Conservation (phyloP, 2,329 filamentous ascomycete species). For the Sphaerulina musiva region DNA sequence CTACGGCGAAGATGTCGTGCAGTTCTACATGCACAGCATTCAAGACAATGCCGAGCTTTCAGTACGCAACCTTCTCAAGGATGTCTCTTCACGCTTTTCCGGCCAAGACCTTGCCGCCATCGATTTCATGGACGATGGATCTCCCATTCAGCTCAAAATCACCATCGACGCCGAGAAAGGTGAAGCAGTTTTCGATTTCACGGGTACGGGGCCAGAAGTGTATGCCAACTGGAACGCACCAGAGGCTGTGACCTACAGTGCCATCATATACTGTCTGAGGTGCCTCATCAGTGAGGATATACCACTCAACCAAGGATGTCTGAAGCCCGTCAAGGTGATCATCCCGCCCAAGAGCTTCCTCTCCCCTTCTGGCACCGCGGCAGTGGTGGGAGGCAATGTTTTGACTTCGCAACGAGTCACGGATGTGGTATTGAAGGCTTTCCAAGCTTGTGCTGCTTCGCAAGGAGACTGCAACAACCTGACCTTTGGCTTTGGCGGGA, state of each 20-base stretch:
- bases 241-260: conserved; percentile 72
- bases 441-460: conserved; percentile 68
- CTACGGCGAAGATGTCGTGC: conserved; percentile 69
- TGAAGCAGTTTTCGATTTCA: conserved; percentile 71
- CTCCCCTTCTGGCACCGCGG: conserved; percentile 66
- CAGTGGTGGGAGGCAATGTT: conserved; percentile 78
- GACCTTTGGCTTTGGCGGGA: conserved; percentile 74
- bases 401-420: conserved; percentile 72
- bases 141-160: conserved; percentile 66
- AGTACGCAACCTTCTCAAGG: conserved; percentile 66
- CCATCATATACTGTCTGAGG: conserved; percentile 79
- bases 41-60: conserved; percentile 72
- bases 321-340: conserved; percentile 66
- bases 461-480: conserved; percentile 82
- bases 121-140: conserved; percentile 85
- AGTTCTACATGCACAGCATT: conserved; percentile 78
- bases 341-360: conserved; percentile 69
- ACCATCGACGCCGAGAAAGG: conserved; percentile 68
- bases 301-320: conserved; percentile 78
- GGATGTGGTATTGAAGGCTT: conserved; percentile 75
- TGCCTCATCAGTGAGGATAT: conserved; percentile 75
- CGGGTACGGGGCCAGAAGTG: conserved; percentile 65
- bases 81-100: conserved; percentile 62
- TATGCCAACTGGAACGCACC: conserved; percentile 70
- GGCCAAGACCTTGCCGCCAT: conserved; percentile 65